A percentile compares a stretch with the other conserved stretches of the same genome.
These are phyloP conservation scores for Rosa hybrid DNA, from an alignment of 331 rosid species.

Conservation along the genomic window DNA sequence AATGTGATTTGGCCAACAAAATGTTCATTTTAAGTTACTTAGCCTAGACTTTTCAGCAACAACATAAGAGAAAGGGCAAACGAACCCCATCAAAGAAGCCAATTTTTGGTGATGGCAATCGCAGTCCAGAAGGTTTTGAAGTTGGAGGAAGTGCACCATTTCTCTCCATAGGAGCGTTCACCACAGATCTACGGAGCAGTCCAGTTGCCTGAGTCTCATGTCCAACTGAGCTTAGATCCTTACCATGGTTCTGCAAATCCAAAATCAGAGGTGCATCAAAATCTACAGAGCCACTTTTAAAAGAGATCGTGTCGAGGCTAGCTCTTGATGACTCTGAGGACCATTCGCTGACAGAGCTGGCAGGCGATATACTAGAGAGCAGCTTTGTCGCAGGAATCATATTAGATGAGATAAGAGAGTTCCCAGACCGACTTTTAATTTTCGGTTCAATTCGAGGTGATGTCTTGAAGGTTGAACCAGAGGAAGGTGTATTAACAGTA, in stretches of 20 bases:
- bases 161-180: slow-evolving; percentile 37
- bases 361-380: slow-evolving; percentile 71
- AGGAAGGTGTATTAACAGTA: slow-evolving; percentile 38
- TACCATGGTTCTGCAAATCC: slow-evolving; percentile 34
- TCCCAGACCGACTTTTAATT: slow-evolving; percentile 42
- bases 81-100: slow-evolving; percentile 97
- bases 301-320: slow-evolving; percentile 54
- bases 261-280: slow-evolving; percentile 38
- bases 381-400: slow-evolving; percentile 49
- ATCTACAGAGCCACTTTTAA: slow-evolving; percentile 45
- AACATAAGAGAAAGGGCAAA: slow-evolving; percentile 25
- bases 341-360: slow-evolving; percentile 89
- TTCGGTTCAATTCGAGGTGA: slow-evolving; percentile 48
- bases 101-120: slow-evolving; percentile 94
- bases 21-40: not conserved
- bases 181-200: slow-evolving; percentile 32
- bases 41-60: slow-evolving; percentile 3
- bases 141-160: slow-evolving; percentile 42
- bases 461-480: slow-evolving; percentile 44
- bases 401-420: slow-evolving; percentile 44
- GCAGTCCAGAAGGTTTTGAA: slow-evolving; percentile 83
- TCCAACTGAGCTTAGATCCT: slow-evolving; percentile 39
- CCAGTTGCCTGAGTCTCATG: slow-evolving; percentile 39
- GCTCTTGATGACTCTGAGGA: slow-evolving; percentile 80
- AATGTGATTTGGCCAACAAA: slow-evolving; percentile 4